phyloP scores from a whole-genome alignment of 2,329 filamentous ascomycete genomes.

The Fusarium austroafricanum region DNA sequence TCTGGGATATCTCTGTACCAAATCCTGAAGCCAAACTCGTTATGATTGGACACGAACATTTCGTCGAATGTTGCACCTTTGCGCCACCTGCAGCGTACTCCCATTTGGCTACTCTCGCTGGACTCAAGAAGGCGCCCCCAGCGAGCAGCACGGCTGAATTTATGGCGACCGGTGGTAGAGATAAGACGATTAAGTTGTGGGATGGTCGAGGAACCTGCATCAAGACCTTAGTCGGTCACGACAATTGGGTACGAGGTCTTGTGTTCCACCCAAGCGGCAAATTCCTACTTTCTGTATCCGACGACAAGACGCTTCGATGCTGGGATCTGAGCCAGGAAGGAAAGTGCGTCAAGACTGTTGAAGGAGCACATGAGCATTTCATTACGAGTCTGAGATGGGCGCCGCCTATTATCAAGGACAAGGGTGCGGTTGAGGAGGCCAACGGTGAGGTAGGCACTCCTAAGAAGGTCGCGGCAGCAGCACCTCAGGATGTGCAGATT shows the following conservation, averaged over 20 bases:
- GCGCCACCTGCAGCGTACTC: conserved; percentile 83
- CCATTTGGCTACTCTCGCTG: conserved; percentile 81
- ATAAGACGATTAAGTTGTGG: conserved; percentile 93
- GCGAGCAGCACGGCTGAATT: conserved; percentile 83
- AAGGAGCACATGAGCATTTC: conserved; percentile 84
- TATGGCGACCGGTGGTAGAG: conserved; percentile 87
- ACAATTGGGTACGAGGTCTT: conserved; percentile 91
- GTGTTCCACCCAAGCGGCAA: conserved; percentile 94
- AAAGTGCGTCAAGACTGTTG: conserved; percentile 85
- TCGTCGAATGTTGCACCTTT: conserved; percentile 86
- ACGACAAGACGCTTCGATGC: conserved; percentile 92
- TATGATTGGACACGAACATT: conserved; percentile 87
- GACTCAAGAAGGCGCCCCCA: conserved; percentile 83
- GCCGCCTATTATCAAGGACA: conserved; percentile 58
- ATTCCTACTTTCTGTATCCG: conserved; percentile 85
- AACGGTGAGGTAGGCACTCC: conserved; percentile 41
- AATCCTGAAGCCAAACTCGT: conserved; percentile 79
- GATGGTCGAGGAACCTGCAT: conserved; percentile 85
- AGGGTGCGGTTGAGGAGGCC: conserved; percentile 20
- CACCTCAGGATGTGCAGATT: conserved; percentile 68
- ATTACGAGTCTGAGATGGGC: conserved; percentile 91
- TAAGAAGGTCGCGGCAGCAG: conserved; percentile 23
- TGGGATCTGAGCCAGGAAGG: conserved; percentile 94
- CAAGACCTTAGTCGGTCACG: conserved; percentile 86
- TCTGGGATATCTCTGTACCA: conserved; percentile 82